Percentiles rank a stretch among this genome's conserved stretches.
Conservation (phyloP, 371 early-diverging fungal species). For the Gilbertella persicaria region DNA sequence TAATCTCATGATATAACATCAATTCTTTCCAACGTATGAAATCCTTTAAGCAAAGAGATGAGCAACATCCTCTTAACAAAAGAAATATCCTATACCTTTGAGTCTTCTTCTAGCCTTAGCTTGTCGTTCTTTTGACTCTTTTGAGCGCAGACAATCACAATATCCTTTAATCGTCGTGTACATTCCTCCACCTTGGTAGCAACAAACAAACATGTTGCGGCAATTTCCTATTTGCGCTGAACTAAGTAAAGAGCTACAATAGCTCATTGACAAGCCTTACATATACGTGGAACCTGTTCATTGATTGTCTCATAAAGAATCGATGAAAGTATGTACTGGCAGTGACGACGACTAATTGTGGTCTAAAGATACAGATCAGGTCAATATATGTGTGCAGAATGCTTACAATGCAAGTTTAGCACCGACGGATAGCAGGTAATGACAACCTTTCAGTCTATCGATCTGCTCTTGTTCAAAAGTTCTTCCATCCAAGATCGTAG, state of each 20-base stretch:
- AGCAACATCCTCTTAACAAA: neutral
- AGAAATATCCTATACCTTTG: slow-evolving; percentile 45
- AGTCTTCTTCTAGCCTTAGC: slow-evolving; percentile 42
- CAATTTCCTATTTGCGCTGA: slow-evolving; percentile 62
- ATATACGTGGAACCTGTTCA: slow-evolving; percentile 63
- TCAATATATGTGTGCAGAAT: neutral
- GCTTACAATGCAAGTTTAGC: slow-evolving; percentile 62
- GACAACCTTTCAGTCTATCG: slow-evolving; percentile 65
- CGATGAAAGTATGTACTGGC: slow-evolving; percentile 79
- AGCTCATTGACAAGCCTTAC: slow-evolving; percentile 54
- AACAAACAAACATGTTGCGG: slow-evolving; percentile 73
- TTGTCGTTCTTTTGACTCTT: slow-evolving; percentile 64
- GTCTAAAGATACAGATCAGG: slow-evolving; percentile 32
- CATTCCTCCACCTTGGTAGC: slow-evolving; percentile 84
- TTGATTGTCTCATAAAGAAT: slow-evolving; percentile 80
- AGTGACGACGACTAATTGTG: slow-evolving; percentile 69
- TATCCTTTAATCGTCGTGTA: slow-evolving; percentile 62
- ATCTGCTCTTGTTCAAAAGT: slow-evolving; percentile 56
- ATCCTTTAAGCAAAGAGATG: slow-evolving; percentile 41
- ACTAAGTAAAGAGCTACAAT: neutral
- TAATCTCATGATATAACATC: slow-evolving; percentile 67
- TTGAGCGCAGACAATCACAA: slow-evolving; percentile 57
- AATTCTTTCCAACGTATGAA: slow-evolving; percentile 73
- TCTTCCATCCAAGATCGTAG: slow-evolving; percentile 54
- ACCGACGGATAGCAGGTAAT: slow-evolving; percentile 66